Base-by-base conservation (phyloP, 306 rosid genomes). In the Lupinus albus region DNA sequence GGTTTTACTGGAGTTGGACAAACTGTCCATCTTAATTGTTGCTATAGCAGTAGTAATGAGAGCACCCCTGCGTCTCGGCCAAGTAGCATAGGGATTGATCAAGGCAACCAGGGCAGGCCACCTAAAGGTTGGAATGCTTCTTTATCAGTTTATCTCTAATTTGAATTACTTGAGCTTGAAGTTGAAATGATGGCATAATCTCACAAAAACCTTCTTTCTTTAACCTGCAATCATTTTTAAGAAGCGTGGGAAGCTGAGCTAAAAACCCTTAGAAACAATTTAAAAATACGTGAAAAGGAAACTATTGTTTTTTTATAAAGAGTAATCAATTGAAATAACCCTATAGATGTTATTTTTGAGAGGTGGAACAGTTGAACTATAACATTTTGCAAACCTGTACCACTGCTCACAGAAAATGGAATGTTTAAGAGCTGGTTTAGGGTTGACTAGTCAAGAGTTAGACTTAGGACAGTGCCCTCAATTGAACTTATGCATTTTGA, bases 21-120 rank as follows among this genome's bases (percentile, higher is more conserved):
- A 74, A 64, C 83, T 8, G 69, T 48, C 58, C 87, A 84, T 45
- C 74, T 39, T 32, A 82, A 78, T 73, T 72, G 84, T 74, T 73
- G 88, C 83, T 44, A 81, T 70, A 86, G 89, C 74, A 83, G 93
- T 62, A 85, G 89, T 59, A 85, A 79, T 15, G 95, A 85, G 76
- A 89, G 82, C 87, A 76, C 76, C 32, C 87, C 78, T 14, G 77
- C 65, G 18, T 76, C 78, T 57, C 53, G 76, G 75, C 71, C 77
- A 49, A 51, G 74, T 63, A 72, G 69, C 71, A 84, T 77, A 78
- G 81, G 69, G 61, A 54, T 46, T 50, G 79, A 85, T 69, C 83
- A 8, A n/a, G 64, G 75, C 25, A 41, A 55, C 72, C 76, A 15
- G 33, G 62, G 56, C 67, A 83, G 79, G 78, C 79, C 80, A 42